These are phyloP conservation scores for Starmerella vaccinii DNA, from an alignment of 805 yeast genomes.

Conservation along the genomic window DNA sequence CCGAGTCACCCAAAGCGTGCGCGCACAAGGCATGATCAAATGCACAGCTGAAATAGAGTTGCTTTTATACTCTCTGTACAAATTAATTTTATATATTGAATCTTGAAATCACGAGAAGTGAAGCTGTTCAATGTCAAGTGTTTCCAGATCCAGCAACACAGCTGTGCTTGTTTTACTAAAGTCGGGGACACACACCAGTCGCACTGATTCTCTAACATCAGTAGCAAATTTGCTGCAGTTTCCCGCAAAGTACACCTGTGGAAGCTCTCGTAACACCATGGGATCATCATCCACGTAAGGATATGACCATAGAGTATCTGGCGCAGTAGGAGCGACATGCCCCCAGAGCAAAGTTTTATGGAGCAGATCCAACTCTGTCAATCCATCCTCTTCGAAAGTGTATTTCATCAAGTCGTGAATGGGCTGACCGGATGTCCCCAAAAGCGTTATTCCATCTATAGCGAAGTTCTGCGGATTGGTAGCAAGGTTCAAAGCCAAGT, in stretches of 20 bases:
- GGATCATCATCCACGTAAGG: constrained; percentile 76
- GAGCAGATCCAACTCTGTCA: constrained; percentile 42
- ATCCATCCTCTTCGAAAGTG: constrained; percentile 18
- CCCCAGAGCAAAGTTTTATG: constrained; percentile 72
- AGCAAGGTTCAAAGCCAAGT: constrained; percentile 35
- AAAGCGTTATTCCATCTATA: constrained; percentile 40
- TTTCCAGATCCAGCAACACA: constrained; percentile 49
- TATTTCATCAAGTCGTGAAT: constrained; percentile 69
- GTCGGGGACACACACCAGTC: constrained; percentile 58
- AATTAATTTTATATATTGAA: neutral
- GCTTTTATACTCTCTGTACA: too few relatives aligned
- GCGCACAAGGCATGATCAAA: neutral
- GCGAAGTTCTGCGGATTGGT: constrained; percentile 64
- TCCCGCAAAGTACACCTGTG: constrained; percentile 79
- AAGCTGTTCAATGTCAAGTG: constrained; percentile 47
- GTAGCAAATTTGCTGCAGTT: constrained; percentile 58
- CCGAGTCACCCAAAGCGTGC: neutral
- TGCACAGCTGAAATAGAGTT: neutral
- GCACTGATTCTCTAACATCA: constrained; percentile 29
- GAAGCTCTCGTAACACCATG: constrained; percentile 61
- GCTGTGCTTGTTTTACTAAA: constrained; percentile 57
- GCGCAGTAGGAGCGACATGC: constrained; percentile 85
- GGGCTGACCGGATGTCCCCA: constrained; percentile 81
- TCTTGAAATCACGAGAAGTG: neutral
- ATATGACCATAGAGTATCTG: constrained; percentile 86